Base-by-base conservation (phyloP, 2,329 filamentous ascomycete genomes). In the Colletotrichum cereale region DNA sequence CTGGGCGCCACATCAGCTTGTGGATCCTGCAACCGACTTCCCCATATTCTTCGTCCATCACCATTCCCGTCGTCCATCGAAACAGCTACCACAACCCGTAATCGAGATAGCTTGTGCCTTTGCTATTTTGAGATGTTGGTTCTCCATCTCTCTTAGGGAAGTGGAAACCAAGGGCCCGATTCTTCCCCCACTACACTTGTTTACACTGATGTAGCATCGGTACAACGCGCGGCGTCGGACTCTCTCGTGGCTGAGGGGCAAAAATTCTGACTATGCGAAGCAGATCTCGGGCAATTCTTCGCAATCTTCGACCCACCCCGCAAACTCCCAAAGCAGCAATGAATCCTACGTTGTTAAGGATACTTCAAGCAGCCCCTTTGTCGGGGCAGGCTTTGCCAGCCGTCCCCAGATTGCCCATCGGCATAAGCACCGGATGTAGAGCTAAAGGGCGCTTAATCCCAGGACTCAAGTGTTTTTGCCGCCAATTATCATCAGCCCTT, bases 201-300 rank as follows among this genome's bases (percentile, higher is more conserved):
- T n/a, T n/a, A 3, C n/a, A 52, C 31, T 29, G 5, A 26, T n/a
- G 38, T 24, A 31, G 44, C 24, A 34, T 52, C 50, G 63, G 34
- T 26, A 21, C 50, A 64, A 68, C 56, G 21, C 52, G 8, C 48
- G 38, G 50, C 50, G 31, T 31, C 34, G 56, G 50, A 38, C 34
- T 56, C 24, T 1, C 31, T 64, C 58, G 3, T 50, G 60, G 34
- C n/a, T n/a, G 12, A 38, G 21, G 52, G 36, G 40, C 21, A 36
- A 40, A 40, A 40, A 62, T 58, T 60, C 44, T 62, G 57, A 31
- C 44, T 36, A 58, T 57, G 58, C 67, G 63, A 71, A 67, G 52
- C 52, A 34, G 67, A 71, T 67, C 48, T 71, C 68, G 64, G 57
- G 52, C 65, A 63, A 63, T 71, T 63, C 21, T 57, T 42, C 26